phyloP scores from a whole-genome alignment of 1,139 yeast species.

The Nakaseomyces kungkrabaensis region DNA sequence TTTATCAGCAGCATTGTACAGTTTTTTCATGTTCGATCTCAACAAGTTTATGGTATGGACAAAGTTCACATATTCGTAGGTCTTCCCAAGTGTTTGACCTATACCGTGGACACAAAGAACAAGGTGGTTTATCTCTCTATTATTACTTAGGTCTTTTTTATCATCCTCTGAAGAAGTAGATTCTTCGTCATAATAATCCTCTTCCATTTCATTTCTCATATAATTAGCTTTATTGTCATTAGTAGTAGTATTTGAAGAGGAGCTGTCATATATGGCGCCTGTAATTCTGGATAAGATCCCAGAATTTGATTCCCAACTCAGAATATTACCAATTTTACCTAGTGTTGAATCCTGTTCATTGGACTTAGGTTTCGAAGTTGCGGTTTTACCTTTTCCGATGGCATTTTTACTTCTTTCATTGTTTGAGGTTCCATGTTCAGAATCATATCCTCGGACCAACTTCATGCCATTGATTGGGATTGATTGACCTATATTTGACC shows the following conservation, averaged over 20 bases:
- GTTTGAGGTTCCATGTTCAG: constrained; percentile 27
- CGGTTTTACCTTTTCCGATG: constrained; percentile 36
- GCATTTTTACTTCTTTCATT: background rate
- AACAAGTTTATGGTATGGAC: constrained; percentile 73
- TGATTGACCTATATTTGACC: constrained; percentile 22
- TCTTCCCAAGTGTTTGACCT: constrained; percentile 78
- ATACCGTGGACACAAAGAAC: constrained; percentile 87
- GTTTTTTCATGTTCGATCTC: constrained; percentile 52
- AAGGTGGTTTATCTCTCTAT: constrained; percentile 64
- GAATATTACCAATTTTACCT: constrained; percentile 7
- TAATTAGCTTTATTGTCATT: constrained; percentile 19
- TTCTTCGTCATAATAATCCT: constrained; percentile 40
- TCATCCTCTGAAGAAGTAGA: constrained; percentile 9
- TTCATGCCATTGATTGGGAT: constrained; percentile 20
- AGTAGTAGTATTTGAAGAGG: constrained; percentile 5
- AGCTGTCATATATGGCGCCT: constrained; percentile 9
- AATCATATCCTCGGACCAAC: constrained; percentile 13
- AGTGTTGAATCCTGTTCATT: background rate
- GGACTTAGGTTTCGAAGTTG: constrained; percentile 13
- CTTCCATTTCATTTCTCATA: constrained; percentile 40
- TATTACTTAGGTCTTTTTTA: constrained; percentile 23
- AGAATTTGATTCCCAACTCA: background rate
- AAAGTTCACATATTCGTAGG: constrained; percentile 74
- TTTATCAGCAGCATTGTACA: constrained; percentile 40
- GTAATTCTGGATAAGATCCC: background rate